These are phyloP conservation scores for Psilocybe cyanescens DNA, from an alignment of 768 basidiomycete species.

Conservation along the genomic window DNA sequence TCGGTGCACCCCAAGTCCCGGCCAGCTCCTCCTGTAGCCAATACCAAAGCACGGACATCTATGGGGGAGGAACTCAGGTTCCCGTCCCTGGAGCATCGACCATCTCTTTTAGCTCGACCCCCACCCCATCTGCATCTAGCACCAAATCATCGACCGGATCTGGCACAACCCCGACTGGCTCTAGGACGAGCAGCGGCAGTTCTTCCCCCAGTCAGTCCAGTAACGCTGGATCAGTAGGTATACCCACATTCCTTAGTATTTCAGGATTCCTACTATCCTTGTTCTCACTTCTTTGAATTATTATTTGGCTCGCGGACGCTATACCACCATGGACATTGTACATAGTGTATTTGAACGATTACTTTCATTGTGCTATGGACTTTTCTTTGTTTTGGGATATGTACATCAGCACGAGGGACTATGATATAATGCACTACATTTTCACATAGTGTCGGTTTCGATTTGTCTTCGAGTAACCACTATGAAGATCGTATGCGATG, in stretches of 20 bases:
- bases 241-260: not conserved
- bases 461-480: too few relatives aligned
- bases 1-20: slow-evolving; percentile 32
- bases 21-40: slow-evolving; percentile 40
- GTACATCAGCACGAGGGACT: too few relatives aligned
- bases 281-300: not conserved
- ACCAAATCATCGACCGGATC: not conserved
- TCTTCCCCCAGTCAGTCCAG: slow-evolving; percentile 2
- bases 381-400: too few relatives aligned
- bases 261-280: not conserved
- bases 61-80: slow-evolving; percentile 24
- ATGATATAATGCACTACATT: too few relatives aligned
- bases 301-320: not conserved
- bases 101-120: slow-evolving; percentile 14
- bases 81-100: slow-evolving; percentile 26
- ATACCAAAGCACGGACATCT: slow-evolving; percentile 33
- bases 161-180: not conserved
- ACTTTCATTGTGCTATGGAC: too few relatives aligned
- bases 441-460: too few relatives aligned
- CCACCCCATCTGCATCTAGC: not conserved
- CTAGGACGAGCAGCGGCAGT: not conserved
- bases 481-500: too few relatives aligned
- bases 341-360: too few relatives aligned
- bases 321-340: too few relatives aligned
- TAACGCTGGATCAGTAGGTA: not conserved